Conservation (phyloP, 2,329 filamentous ascomycete species). For the Alternaria rosae region DNA sequence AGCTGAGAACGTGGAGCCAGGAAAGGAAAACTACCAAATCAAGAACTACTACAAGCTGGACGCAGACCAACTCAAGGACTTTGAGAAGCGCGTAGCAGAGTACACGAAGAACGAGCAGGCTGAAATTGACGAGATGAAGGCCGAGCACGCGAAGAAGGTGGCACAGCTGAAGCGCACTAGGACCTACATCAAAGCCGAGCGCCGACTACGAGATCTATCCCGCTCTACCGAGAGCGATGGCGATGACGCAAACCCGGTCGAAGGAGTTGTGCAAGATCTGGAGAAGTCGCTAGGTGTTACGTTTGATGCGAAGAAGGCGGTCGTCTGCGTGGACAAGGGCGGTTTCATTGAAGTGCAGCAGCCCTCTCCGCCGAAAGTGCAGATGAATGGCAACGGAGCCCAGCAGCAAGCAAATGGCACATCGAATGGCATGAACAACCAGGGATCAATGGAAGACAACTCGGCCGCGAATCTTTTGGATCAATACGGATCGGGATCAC, state of each 20-base stretch:
- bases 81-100: conserved; percentile 77
- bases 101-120: conserved; percentile 76
- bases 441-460: conserved; percentile 46
- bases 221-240: conserved; percentile 49
- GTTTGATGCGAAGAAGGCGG: conserved; percentile 68
- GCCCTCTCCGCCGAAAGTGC: conserved; percentile 34
- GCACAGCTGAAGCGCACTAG: conserved; percentile 76
- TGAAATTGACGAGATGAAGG: conserved; percentile 86
- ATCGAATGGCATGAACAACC: conserved; percentile 40
- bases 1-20: conserved; percentile 36
- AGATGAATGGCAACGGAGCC: conserved; percentile 42
- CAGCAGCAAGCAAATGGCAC: conserved; percentile 42
- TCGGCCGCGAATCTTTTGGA: conserved; percentile 69
- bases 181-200: conserved; percentile 75
- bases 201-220: conserved; percentile 72
- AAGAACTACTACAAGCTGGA: conserved; percentile 73
- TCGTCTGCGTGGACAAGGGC: conserved; percentile 78
- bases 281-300: conserved; percentile 74
- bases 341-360: conserved; percentile 69
- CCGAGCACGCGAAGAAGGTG: conserved; percentile 77
- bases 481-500: conserved; percentile 70
- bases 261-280: conserved; percentile 77
- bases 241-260: conserved; percentile 60
- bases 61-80: conserved; percentile 79
- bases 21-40: conserved; percentile 37